These are phyloP conservation scores for Dactylellina leptospora DNA, from an alignment of 2,329 filamentous ascomycete species.

Conservation along the genomic window DNA sequence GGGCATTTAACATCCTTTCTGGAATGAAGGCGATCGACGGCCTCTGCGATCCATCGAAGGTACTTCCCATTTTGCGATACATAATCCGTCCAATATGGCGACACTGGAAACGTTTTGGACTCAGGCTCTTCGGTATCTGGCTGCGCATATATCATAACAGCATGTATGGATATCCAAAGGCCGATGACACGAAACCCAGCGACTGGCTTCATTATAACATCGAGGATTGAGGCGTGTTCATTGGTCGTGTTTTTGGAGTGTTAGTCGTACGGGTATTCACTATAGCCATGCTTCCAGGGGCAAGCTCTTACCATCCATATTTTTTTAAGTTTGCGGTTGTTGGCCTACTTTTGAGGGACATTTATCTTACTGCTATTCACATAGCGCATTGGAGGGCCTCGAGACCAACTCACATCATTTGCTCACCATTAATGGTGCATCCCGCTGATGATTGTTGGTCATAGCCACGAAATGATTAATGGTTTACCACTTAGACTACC, in stretches of 20 bases:
- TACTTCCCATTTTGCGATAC: background rate
- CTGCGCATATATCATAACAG: slow-evolving; percentile 5
- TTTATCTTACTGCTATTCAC: background rate
- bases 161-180: no score
- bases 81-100: slow-evolving; percentile 15
- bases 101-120: background rate
- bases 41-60: background rate
- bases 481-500: no score
- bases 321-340: slow-evolving; percentile 3
- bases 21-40: slow-evolving; percentile 4
- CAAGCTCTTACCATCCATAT: background rate
- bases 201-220: no score
- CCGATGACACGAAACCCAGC: no score
- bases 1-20: background rate
- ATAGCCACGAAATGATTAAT: no score
- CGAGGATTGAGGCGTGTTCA: no score
- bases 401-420: no score
- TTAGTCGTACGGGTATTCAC: no score
- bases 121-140: background rate
- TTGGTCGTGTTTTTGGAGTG: no score
- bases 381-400: no score
- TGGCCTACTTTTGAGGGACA: slow-evolving; percentile 1
- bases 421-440: no score
- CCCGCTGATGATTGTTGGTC: no score
- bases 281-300: background rate